phyloP scores from a whole-genome alignment of 1,139 yeast genomes.

The Meyerozyma guilliermondii region DNA sequence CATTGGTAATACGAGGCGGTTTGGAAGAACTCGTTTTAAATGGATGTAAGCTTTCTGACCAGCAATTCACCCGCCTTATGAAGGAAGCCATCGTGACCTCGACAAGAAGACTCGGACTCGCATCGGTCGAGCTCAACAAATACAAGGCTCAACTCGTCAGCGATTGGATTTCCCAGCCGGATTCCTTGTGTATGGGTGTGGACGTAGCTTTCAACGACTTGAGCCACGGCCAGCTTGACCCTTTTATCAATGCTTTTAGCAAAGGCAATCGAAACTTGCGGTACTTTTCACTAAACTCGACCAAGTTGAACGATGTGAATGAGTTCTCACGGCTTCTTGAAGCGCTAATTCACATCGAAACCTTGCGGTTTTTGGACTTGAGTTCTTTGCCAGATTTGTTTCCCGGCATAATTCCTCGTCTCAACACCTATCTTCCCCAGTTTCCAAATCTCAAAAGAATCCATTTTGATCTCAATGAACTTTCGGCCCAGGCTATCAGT shows the following conservation, averaged over 20 bases:
- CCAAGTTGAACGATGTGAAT: slow-evolving; percentile 50
- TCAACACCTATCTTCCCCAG: slow-evolving; percentile 60
- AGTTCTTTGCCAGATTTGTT: slow-evolving; percentile 69
- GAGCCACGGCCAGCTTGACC: slow-evolving; percentile 46
- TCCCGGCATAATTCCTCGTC: slow-evolving; percentile 61
- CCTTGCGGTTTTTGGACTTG: slow-evolving; percentile 69
- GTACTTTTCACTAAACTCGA: slow-evolving; percentile 69
- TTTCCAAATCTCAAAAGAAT: slow-evolving; percentile 64
- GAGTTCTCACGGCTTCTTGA: slow-evolving; percentile 50
- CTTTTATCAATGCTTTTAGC: slow-evolving; percentile 43
- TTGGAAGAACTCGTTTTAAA: slow-evolving; percentile 79
- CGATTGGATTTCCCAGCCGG: slow-evolving; percentile 54
- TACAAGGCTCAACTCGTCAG: slow-evolving; percentile 54
- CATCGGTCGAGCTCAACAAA: slow-evolving; percentile 58
- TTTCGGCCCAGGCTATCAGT: slow-evolving; percentile 58
- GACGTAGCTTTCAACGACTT: slow-evolving; percentile 83
- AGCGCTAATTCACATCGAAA: slow-evolving; percentile 47
- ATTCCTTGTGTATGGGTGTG: slow-evolving; percentile 65
- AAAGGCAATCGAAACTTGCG: slow-evolving; percentile 34
- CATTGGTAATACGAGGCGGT: slow-evolving; percentile 60
- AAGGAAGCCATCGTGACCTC: slow-evolving; percentile 45
- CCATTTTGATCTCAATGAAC: slow-evolving; percentile 71
- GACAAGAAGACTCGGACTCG: slow-evolving; percentile 74
- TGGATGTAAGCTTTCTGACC: slow-evolving; percentile 64
- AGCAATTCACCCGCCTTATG: slow-evolving; percentile 47